A percentile compares a stretch with the other conserved stretches of the same genome.
phyloP scores from a whole-genome alignment of 2,329 filamentous ascomycete species.

The Tothia fuscella region DNA sequence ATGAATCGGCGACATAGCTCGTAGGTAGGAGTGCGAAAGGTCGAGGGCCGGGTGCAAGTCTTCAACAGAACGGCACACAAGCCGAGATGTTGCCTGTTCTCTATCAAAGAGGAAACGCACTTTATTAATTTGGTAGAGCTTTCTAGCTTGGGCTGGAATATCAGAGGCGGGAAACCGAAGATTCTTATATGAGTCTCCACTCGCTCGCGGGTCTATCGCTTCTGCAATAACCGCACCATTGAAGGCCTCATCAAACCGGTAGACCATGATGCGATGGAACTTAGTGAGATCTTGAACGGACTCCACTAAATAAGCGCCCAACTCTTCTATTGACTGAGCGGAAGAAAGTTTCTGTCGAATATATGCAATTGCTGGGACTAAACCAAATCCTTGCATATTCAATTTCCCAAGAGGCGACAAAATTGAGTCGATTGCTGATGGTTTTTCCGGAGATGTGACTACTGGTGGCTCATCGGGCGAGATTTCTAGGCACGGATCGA shows the following conservation, averaged over 20 bases:
- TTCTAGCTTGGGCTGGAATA: constrained; percentile 72
- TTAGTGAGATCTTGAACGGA: constrained; percentile 82
- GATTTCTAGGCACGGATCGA: no score
- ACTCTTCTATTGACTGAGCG: constrained; percentile 56
- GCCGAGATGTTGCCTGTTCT: constrained; percentile 63
- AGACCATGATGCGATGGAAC: constrained; percentile 86
- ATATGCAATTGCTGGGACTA: constrained; percentile 79
- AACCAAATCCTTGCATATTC: neutral
- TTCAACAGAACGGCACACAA: constrained; percentile 65
- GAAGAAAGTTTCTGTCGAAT: constrained; percentile 75
- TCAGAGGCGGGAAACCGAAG: constrained; percentile 81
- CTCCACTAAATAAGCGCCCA: constrained; percentile 71
- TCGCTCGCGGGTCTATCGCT: constrained; percentile 68
- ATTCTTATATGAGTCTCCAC: constrained; percentile 74
- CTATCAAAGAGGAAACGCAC: constrained; percentile 79
- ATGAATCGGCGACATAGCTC: constrained; percentile 84
- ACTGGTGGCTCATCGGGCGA: no score
- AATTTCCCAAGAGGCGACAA: neutral
- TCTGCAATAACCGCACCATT: constrained; percentile 84
- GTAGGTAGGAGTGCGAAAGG: constrained; percentile 71
- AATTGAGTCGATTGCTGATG: neutral
- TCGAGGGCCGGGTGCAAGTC: constrained; percentile 67
- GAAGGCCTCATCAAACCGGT: constrained; percentile 72
- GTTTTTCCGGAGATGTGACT: neutral
- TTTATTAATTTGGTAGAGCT: constrained; percentile 80